phyloP scores from a whole-genome alignment of 352 stramenopile genomes.

The Globisporangium solare region DNA sequence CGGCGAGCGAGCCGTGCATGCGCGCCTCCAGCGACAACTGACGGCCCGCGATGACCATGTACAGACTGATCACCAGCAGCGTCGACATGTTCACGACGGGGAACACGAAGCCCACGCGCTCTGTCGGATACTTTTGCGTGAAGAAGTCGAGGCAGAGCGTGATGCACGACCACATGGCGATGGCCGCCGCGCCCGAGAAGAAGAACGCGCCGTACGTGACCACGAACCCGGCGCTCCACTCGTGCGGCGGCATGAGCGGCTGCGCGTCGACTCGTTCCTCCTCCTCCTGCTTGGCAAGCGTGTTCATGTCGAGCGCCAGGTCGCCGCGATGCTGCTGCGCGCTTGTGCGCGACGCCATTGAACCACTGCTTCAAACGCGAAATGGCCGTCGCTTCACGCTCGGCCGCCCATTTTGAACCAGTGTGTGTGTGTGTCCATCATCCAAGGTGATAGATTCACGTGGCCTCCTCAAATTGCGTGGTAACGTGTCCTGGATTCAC shows the following conservation, averaged over 20 bases:
- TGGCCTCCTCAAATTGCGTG: neutral
- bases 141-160: conserved; percentile 79
- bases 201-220: conserved; percentile 78
- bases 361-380: too few species aligned
- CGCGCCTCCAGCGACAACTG: conserved; percentile 52
- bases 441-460: neutral
- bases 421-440: neutral
- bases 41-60: conserved; percentile 72
- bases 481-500: too few species aligned
- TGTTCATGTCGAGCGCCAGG: conserved; percentile 7
- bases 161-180: conserved; percentile 77
- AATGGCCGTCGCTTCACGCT: neutral
- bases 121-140: conserved; percentile 47
- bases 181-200: conserved; percentile 55
- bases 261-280: neutral
- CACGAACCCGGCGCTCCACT: conserved; percentile 35
- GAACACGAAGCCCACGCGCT: conserved; percentile 75
- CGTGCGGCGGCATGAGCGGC: conserved; percentile 4
- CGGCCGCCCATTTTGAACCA: neutral
- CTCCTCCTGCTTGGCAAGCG: conserved; percentile 6
- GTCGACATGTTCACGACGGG: conserved; percentile 84
- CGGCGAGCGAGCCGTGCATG: conserved; percentile 49
- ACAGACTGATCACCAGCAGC: conserved; percentile 68
- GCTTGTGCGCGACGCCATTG: neutral
- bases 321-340: neutral